These are phyloP conservation scores for Xylaria polymorpha DNA, from an alignment of 2,329 filamentous ascomycete species.

Conservation along the genomic window DNA sequence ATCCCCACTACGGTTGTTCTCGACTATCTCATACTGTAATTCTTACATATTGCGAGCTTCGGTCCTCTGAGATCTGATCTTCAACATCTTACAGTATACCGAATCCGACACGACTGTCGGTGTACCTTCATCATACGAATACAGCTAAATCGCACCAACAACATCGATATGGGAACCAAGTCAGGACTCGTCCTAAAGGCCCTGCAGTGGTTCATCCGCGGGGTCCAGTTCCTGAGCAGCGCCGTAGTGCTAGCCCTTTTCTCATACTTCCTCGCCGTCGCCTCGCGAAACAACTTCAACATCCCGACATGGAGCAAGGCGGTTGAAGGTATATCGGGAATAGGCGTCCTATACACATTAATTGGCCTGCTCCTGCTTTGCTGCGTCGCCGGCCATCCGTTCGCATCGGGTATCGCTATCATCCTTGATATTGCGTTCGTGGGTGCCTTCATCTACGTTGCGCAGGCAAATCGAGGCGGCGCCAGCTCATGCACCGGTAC, in stretches of 20 bases:
- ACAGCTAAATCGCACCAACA: constrained; percentile 31
- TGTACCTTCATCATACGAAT: constrained; percentile 24
- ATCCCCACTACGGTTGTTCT: background rate
- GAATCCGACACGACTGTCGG: constrained; percentile 10
- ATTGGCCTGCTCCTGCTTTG: constrained; percentile 80
- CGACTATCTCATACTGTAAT: background rate
- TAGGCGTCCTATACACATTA: constrained; percentile 78
- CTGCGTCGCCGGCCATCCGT: constrained; percentile 78
- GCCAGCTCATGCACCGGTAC: constrained; percentile 69
- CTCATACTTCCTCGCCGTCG: constrained; percentile 84
- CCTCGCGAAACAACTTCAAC: constrained; percentile 70
- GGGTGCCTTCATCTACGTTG: constrained; percentile 84
- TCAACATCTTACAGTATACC: constrained; percentile 11
- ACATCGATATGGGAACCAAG: constrained; percentile 65
- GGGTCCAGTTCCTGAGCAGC: constrained; percentile 77
- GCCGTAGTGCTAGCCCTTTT: constrained; percentile 81
- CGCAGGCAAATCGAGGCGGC: constrained; percentile 77
- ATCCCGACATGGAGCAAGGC: constrained; percentile 76
- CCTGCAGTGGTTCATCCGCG: constrained; percentile 76
- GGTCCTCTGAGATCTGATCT: constrained; percentile 3
- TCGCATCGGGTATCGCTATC: constrained; percentile 79
- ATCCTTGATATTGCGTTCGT: constrained; percentile 81
- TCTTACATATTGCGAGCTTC: constrained; percentile 4
- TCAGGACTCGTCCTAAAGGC: constrained; percentile 73
- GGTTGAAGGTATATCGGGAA: constrained; percentile 82